A percentile compares a stretch with the other conserved stretches of the same genome.
Conservation (phyloP, 768 basidiomycete genomes). For the Clitopilus passeckerianus region DNA sequence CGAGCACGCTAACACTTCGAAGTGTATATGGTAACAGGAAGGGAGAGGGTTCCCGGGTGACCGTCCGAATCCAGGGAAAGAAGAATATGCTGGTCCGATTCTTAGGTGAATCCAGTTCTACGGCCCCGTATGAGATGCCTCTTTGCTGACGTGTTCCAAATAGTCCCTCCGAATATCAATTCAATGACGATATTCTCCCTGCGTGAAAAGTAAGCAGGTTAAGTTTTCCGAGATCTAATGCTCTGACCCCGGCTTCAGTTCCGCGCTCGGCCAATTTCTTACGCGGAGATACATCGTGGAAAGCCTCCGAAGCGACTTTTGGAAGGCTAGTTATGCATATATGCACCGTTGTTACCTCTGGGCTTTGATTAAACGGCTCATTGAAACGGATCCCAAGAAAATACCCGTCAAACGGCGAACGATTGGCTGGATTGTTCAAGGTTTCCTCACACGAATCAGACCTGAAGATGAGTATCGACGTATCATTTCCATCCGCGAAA, state of each 20-base stretch:
- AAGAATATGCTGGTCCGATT: slow-evolving; percentile 35
- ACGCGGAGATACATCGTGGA: slow-evolving; percentile 31
- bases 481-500: slow-evolving; percentile 24
- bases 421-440: slow-evolving; percentile 43
- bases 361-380: slow-evolving; percentile 40
- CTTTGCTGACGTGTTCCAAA: background rate
- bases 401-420: slow-evolving; percentile 33
- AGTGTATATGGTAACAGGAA: slow-evolving; percentile 23
- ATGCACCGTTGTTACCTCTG: slow-evolving; percentile 47
- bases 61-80: slow-evolving; percentile 35
- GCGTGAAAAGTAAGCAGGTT: background rate
- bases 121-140: too few relatives aligned
- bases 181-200: slow-evolving; percentile 12
- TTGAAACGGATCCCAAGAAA: slow-evolving; percentile 22
- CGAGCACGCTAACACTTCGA: slow-evolving; percentile 27
- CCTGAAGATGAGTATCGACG: slow-evolving; percentile 22
- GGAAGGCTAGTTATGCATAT: slow-evolving; percentile 39
- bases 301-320: slow-evolving; percentile 41
- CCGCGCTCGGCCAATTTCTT: background rate
- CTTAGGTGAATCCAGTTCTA: slow-evolving; percentile 23
- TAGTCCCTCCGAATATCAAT: slow-evolving; percentile 14
- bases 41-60: slow-evolving; percentile 22
- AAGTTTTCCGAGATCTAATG: background rate
- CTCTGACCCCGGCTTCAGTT: slow-evolving; percentile 27
- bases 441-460: slow-evolving; percentile 27